A percentile compares a stretch with the other conserved stretches of the same genome.
These are phyloP conservation scores for Penicillium angulare DNA, from an alignment of 495 filamentous ascomycete genomes.

Conservation along the genomic window DNA sequence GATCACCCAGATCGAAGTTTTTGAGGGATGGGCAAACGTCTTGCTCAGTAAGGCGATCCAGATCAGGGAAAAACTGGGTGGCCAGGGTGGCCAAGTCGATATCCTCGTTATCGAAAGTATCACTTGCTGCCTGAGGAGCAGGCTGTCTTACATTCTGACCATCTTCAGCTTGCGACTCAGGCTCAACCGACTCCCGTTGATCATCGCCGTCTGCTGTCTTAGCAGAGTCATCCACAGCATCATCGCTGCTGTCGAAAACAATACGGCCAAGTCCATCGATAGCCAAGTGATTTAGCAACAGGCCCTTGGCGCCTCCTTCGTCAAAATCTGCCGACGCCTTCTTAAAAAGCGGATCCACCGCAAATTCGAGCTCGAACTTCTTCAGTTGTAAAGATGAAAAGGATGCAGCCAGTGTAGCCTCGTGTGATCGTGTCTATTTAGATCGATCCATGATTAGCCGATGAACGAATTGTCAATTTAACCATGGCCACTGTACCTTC, in stretches of 20 bases:
- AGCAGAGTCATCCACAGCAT: constrained; percentile 62
- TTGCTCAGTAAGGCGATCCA: constrained; percentile 72
- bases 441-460: not conserved
- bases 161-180: constrained; percentile 28
- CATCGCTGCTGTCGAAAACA: constrained; percentile 97
- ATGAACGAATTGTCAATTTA: not conserved
- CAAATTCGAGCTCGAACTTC: constrained; percentile 95
- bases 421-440: constrained; percentile 72
- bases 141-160: constrained; percentile 17
- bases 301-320: constrained; percentile 94
- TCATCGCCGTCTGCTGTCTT: constrained; percentile 51
- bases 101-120: constrained; percentile 57
- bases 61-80: constrained; percentile 81
- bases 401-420: constrained; percentile 84
- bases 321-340: constrained; percentile 98
- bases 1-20: constrained; percentile 84
- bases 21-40: constrained; percentile 96
- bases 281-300: constrained; percentile 90
- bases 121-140: constrained; percentile 35
- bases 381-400: constrained; percentile 90
- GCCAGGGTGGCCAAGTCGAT: constrained; percentile 76
- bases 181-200: constrained; percentile 30
- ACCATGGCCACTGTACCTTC: constrained; percentile 49
- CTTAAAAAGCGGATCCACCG: constrained; percentile 96
- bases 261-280: constrained; percentile 91